Conservation (phyloP, 2,329 filamentous ascomycete genomes). For the Microdochium nivale region DNA sequence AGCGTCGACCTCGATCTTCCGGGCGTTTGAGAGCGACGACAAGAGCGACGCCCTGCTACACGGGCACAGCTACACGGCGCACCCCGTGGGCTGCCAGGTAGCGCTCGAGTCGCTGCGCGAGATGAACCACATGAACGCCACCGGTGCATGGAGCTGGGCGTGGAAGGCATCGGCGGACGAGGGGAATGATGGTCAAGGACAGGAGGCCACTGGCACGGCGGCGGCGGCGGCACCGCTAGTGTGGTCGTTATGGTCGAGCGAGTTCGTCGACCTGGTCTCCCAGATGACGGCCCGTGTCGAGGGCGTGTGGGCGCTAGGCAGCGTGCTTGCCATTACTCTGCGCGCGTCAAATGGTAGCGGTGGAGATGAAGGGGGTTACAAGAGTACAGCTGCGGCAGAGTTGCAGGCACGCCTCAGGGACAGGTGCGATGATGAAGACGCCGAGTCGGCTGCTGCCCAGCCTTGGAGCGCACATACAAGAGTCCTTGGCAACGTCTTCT, state of each 20-base stretch:
- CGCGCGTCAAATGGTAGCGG: constrained; percentile 27
- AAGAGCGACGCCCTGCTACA: constrained; percentile 76
- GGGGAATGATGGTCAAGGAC: too few species aligned
- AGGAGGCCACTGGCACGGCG: too few species aligned
- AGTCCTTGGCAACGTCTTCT: constrained; percentile 49
- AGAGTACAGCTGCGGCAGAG: constrained; percentile 33
- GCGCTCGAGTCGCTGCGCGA: constrained; percentile 56
- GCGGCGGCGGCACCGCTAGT: constrained; percentile 14
- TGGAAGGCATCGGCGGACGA: constrained; percentile 17
- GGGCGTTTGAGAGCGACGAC: constrained; percentile 59
- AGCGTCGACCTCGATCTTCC: constrained; percentile 65
- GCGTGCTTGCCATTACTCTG: constrained; percentile 59
- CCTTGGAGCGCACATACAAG: constrained; percentile 43
- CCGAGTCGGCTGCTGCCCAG: too few species aligned
- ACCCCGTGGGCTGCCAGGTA: constrained; percentile 72
- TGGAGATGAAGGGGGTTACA: constrained; percentile 27
- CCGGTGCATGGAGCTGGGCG: constrained; percentile 48
- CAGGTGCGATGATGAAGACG: constrained; percentile 12
- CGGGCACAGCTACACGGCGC: constrained; percentile 81
- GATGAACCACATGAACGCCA: constrained; percentile 49
- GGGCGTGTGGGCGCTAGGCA: constrained; percentile 65
- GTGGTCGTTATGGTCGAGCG: constrained; percentile 66
- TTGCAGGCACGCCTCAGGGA: constrained; percentile 27
- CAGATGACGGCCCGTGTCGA: constrained; percentile 41
- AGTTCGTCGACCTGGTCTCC: constrained; percentile 52